phyloP scores from a whole-genome alignment of 1,284 basidiomycete species.

The Heterobasidion occidentale region DNA sequence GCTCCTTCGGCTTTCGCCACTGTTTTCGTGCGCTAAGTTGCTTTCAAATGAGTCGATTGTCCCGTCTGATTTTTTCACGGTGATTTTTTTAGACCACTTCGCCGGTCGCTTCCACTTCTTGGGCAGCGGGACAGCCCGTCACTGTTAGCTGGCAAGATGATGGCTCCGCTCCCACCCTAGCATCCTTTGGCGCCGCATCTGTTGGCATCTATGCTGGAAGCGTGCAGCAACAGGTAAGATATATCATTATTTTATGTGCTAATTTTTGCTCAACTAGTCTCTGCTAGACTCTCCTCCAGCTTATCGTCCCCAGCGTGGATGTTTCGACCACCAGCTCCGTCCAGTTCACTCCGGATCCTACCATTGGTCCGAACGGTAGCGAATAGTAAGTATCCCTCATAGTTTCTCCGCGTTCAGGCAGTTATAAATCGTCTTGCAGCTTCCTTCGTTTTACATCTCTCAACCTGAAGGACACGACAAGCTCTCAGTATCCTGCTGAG shows the following conservation, averaged over 20 bases:
- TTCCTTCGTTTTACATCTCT: conserved; percentile 71
- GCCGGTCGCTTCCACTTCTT: conserved; percentile 45
- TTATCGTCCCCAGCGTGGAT: conserved; percentile 47
- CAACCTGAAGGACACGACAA: conserved; percentile 37
- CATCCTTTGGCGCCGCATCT: conserved; percentile 48
- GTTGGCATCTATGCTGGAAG: conserved; percentile 70
- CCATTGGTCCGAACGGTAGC: conserved; percentile 50
- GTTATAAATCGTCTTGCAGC: conserved; percentile 24
- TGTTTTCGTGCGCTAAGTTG: conserved; percentile 3
- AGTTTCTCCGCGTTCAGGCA: not conserved
- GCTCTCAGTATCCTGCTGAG: conserved; percentile 48
- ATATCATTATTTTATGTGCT: not conserved
- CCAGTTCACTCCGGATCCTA: conserved; percentile 50
- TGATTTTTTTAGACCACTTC: conserved; percentile 40
- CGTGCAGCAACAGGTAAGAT: conserved; percentile 48
- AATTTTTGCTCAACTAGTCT: not conserved
- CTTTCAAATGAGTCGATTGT: not conserved
- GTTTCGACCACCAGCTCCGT: conserved; percentile 48
- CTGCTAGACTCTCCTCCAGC: conserved; percentile 57
- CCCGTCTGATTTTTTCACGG: no score
- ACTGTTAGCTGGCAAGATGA: conserved; percentile 68
- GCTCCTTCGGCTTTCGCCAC: conserved; percentile 33
- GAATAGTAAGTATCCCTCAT: conserved; percentile 45
- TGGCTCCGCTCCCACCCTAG: conserved; percentile 43
- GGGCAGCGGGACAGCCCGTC: conserved; percentile 50